Evolutionary conservation across 163 green algal species (phyloP), one percentile per base, ranked within the genome.

Genomic region (Coccomyxa subellipsoidea): DNA sequence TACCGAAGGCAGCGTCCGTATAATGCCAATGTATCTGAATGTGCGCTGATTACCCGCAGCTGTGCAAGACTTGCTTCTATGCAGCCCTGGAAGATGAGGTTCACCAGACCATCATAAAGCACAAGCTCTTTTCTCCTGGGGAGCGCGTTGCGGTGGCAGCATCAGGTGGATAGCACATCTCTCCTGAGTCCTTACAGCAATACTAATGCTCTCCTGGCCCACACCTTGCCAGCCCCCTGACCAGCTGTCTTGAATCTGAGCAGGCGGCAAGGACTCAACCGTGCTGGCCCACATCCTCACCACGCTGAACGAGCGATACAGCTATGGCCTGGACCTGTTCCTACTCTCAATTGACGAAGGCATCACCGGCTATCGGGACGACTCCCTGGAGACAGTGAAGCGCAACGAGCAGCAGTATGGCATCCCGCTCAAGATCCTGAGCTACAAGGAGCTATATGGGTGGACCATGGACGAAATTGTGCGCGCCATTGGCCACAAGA

Each of bases 391-490:
- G 72, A 99, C 96, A 0, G 96, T 99, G 25, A 96, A 97, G 78
- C 83, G 94, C 3, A 99, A 99, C 82, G 94, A 98, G 84, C 84
- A 92, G 86, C 84, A 90, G 71, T 96, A 95, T 79, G 81, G 86
- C 35, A 91, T 97, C 9, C 94, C 92, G 2, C 86, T 97, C 36
- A 89, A 90, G 69, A 87, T 99, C 2, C 90, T 99, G 35, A 98
- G 94, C 0, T 99, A 99, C 85, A 93, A 96, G 82, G 88, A 98
- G 80, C 89, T 99, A 75, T 99, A 99, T 85, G 96, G 95, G 34
- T 99, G 96, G 96, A 97, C 93, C 27, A 99, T 99, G 96, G 96
- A 99, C 81, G 93, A 98, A 54, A 99, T 99, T 23, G 96, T 99
- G 47, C 38, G 71, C 2, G 80, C 94, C 84, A 95, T 99, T 32